These are phyloP conservation scores for Pseudoneurospora amorphoporcata DNA, from an alignment of 495 filamentous ascomycete species.

Conservation along the genomic window DNA sequence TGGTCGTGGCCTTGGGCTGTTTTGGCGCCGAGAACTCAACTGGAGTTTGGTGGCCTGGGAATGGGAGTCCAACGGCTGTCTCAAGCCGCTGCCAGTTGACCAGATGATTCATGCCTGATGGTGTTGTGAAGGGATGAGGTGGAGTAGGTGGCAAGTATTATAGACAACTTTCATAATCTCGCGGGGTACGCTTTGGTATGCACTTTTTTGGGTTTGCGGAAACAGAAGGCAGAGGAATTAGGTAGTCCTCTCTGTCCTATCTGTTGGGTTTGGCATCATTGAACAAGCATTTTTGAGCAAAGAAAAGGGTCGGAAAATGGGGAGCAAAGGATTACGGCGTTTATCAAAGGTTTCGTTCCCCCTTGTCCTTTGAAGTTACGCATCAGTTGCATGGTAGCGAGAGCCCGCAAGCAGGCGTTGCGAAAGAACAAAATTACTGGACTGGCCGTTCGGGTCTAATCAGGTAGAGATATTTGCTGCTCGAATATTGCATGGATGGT, in stretches of 20 bases:
- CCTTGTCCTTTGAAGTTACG: neutral
- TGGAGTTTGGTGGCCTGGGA: slow-evolving; percentile 87
- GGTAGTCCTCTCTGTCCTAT: slow-evolving; percentile 30
- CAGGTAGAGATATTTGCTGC: neutral
- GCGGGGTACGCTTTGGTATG: neutral
- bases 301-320: neutral
- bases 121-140: neutral
- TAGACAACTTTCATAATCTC: neutral
- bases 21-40: slow-evolving; percentile 88
- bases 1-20: slow-evolving; percentile 65
- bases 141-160: neutral
- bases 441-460: neutral
- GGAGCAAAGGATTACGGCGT: neutral
- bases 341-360: neutral
- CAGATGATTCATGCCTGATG: slow-evolving; percentile 27
- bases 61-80: slow-evolving; percentile 41
- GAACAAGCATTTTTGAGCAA: slow-evolving; percentile 17
- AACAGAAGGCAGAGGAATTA: slow-evolving; percentile 34
- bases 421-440: neutral
- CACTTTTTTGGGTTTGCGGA: slow-evolving; percentile 20
- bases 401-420: neutral
- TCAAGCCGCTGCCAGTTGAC: slow-evolving; percentile 25
- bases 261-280: slow-evolving; percentile 23
- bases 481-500: neutral
- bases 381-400: neutral